Percentiles rank a stretch among this genome's conserved stretches.
phyloP scores from a whole-genome alignment of 2,329 filamentous ascomycete species.

The Paraconiothyrium brasiliense region DNA sequence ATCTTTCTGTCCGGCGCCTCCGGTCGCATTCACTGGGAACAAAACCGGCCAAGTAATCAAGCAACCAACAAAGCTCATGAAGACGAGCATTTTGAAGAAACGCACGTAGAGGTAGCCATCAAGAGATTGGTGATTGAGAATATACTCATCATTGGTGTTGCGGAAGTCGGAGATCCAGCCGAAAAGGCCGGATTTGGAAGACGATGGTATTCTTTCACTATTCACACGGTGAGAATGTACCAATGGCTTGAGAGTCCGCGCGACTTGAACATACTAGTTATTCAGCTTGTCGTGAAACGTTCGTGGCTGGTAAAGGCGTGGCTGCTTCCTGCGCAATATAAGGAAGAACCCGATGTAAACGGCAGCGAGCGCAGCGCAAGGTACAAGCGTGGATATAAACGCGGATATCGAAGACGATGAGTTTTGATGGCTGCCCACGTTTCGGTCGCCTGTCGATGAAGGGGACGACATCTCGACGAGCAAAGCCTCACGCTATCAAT shows the following conservation, averaged over 20 bases:
- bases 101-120: slow-evolving; percentile 14
- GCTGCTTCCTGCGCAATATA: slow-evolving; percentile 15
- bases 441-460: neutral
- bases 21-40: slow-evolving; percentile 12
- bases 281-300: slow-evolving; percentile 14
- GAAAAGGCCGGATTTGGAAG: slow-evolving; percentile 9
- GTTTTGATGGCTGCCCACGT: neutral
- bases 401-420: slow-evolving; percentile 14
- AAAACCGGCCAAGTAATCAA: slow-evolving; percentile 13
- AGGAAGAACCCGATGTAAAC: slow-evolving; percentile 15
- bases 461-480: neutral
- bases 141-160: slow-evolving; percentile 12
- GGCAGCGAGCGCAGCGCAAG: slow-evolving; percentile 11
- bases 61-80: slow-evolving; percentile 11
- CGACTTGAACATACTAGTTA: slow-evolving; percentile 4
- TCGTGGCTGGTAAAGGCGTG: slow-evolving; percentile 13
- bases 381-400: slow-evolving; percentile 12
- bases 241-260: neutral
- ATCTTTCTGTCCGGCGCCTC: slow-evolving; percentile 4
- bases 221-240: neutral
- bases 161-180: slow-evolving; percentile 13
- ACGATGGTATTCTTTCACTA: slow-evolving; percentile 14
- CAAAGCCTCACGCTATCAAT: neutral
- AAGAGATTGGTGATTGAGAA: slow-evolving; percentile 18
- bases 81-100: slow-evolving; percentile 14